These are phyloP conservation scores for Lophium mytilinum DNA, from an alignment of 495 filamentous ascomycete species.

Conservation along the genomic window DNA sequence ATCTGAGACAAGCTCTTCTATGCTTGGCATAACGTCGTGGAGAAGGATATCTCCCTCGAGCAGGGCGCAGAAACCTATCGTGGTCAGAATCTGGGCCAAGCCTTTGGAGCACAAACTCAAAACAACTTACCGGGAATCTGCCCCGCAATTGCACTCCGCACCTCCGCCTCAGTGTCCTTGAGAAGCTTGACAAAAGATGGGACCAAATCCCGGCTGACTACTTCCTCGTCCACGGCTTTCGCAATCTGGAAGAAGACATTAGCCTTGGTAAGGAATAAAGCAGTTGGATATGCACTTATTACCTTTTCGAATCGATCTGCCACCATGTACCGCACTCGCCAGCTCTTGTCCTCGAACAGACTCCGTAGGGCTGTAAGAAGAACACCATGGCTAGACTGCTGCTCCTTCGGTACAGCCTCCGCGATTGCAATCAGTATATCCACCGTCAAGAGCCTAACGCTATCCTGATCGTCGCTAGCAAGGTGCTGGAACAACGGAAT, in stretches of 20 bases:
- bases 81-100: constrained; percentile 21
- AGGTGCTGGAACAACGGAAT: constrained; percentile 98
- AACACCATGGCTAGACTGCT: constrained; percentile 91
- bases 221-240: constrained; percentile 96
- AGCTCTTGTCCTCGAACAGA: constrained; percentile 97
- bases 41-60: constrained; percentile 81
- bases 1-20: constrained; percentile 93
- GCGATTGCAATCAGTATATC: constrained; percentile 95
- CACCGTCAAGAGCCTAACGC: constrained; percentile 89
- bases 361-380: constrained; percentile 81
- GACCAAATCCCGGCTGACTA: constrained; percentile 85
- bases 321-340: constrained; percentile 98
- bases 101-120: neutral
- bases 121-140: constrained; percentile 74
- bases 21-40: constrained; percentile 92
- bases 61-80: constrained; percentile 76
- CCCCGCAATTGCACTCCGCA: constrained; percentile 91
- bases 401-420: constrained; percentile 94
- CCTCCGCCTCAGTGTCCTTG: constrained; percentile 95
- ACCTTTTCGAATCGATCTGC: constrained; percentile 98
- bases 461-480: constrained; percentile 92
- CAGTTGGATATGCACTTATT: neutral
- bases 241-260: constrained; percentile 56
- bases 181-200: constrained; percentile 95
- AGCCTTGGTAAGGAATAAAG: neutral